Evolutionary conservation across 164 flowering plant species (phyloP).

Genomic region (Vitis rotundifolia): DNA sequence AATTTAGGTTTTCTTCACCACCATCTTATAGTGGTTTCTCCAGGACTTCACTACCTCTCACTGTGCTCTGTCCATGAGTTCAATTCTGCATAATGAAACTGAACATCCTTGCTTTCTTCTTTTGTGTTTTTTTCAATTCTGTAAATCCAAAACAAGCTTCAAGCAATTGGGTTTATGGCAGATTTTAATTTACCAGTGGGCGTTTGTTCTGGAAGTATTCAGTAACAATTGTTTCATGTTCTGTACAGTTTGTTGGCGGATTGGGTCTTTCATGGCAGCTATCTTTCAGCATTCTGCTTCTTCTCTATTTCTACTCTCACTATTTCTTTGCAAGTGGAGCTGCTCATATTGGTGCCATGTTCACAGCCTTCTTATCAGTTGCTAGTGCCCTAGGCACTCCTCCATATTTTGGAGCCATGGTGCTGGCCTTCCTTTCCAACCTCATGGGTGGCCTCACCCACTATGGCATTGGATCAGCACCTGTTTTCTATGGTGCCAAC

Average conservation of each 20-base stretch:
- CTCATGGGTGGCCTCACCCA: constrained; percentile 93
- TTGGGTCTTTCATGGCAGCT: constrained; percentile 89
- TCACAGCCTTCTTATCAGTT: constrained; percentile 88
- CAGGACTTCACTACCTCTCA: neutral
- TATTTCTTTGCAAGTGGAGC: constrained; percentile 98
- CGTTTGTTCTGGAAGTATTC: neutral
- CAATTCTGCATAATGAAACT: neutral
- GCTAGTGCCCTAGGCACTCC: constrained; percentile 92
- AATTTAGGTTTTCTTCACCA: neutral
- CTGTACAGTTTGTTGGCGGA: constrained; percentile 87
- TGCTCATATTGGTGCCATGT: constrained; percentile 97
- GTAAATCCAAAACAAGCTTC: too few relatives aligned
- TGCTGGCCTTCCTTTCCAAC: constrained; percentile 84
- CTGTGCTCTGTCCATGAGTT: neutral
- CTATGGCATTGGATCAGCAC: constrained; percentile 95
- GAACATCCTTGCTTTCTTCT: too few relatives aligned
- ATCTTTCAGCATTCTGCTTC: constrained; percentile 85
- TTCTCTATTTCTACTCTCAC: constrained; percentile 92
- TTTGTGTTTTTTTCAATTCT: too few relatives aligned
- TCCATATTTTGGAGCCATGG: constrained; percentile 76
- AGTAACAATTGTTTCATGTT: neutral
- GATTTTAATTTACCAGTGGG: neutral
- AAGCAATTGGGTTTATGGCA: too few relatives aligned
- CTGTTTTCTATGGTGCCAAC: constrained; percentile 88
- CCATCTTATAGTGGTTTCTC: neutral